These are phyloP conservation scores for Physaria fendleri DNA, from an alignment of 345 rosid species.

Conservation along the genomic window DNA sequence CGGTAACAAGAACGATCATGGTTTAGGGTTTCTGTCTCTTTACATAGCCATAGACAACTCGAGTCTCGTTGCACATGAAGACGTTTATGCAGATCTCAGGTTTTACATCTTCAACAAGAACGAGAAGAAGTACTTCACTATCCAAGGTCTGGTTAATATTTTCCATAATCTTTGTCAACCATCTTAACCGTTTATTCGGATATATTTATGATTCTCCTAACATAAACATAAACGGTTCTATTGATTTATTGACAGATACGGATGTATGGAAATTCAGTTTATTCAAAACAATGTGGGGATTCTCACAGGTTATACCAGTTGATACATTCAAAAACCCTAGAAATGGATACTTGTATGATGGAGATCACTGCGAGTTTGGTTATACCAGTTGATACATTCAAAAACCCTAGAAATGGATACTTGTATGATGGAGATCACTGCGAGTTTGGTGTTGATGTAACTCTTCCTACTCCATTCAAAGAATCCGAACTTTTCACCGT, in stretches of 20 bases:
- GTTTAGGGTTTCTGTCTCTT: background rate
- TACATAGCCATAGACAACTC: conserved; percentile 6
- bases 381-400: background rate
- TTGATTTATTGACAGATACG: no score
- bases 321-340: background rate
- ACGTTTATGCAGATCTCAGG: background rate
- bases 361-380: background rate
- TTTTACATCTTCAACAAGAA: conserved; percentile 11
- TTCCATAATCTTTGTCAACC: no score
- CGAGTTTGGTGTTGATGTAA: conserved; percentile 1
- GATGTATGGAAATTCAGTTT: conserved; percentile 5
- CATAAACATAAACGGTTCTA: no score
- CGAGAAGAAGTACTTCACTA: background rate
- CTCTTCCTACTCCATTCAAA: background rate
- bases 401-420: background rate
- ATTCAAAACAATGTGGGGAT: conserved; percentile 1
- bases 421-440: background rate
- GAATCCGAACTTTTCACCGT: background rate
- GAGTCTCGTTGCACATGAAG: background rate
- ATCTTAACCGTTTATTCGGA: no score
- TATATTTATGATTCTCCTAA: no score
- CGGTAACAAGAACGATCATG: conserved; percentile 1
- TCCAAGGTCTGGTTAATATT: no score
- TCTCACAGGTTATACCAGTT: background rate
- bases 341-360: background rate